A percentile compares a stretch with the other conserved stretches of the same genome.
Evolutionary conservation across 2,329 filamentous ascomycete genomes (phyloP).

Genomic region (Esteya vermicola): DNA sequence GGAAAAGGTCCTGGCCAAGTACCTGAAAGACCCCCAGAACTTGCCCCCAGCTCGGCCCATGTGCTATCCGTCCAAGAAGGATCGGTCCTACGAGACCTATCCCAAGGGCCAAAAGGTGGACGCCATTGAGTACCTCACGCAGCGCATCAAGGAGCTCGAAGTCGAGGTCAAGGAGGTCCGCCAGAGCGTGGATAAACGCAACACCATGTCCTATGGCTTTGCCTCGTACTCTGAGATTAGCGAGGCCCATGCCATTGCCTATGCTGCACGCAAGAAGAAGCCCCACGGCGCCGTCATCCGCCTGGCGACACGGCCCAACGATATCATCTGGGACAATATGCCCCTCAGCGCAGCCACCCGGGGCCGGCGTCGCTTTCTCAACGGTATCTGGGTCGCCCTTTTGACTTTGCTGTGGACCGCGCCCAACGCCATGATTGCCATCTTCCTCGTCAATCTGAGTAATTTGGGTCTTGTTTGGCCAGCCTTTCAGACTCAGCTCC

Average conservation of each 20-base stretch:
- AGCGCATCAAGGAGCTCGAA: slow-evolving; percentile 72
- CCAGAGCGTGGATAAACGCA: slow-evolving; percentile 68
- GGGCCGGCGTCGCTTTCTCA: slow-evolving; percentile 59
- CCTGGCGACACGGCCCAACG: slow-evolving; percentile 74
- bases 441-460: slow-evolving; percentile 76
- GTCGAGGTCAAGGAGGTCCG: slow-evolving; percentile 73
- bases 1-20: slow-evolving; percentile 74
- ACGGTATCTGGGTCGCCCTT: slow-evolving; percentile 69
- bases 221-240: slow-evolving; percentile 82
- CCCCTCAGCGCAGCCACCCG: slow-evolving; percentile 54
- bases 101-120: slow-evolving; percentile 66
- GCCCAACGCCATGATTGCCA: slow-evolving; percentile 86
- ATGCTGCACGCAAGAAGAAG: slow-evolving; percentile 64
- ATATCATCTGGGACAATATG: slow-evolving; percentile 95
- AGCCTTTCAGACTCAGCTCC: slow-evolving; percentile 53
- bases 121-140: slow-evolving; percentile 84
- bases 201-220: slow-evolving; percentile 85
- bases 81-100: slow-evolving; percentile 51
- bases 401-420: slow-evolving; percentile 78
- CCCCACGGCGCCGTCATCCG: slow-evolving; percentile 63
- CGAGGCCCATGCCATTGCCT: slow-evolving; percentile 80
- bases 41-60: slow-evolving; percentile 64
- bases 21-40: slow-evolving; percentile 73
- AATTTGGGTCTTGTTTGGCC: slow-evolving; percentile 74
- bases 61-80: slow-evolving; percentile 68